Percentiles rank a stretch among this genome's conserved stretches.
Evolutionary conservation across 2,329 filamentous ascomycete genomes (phyloP).

Genomic region (Paraconiothyrium brasiliense): DNA sequence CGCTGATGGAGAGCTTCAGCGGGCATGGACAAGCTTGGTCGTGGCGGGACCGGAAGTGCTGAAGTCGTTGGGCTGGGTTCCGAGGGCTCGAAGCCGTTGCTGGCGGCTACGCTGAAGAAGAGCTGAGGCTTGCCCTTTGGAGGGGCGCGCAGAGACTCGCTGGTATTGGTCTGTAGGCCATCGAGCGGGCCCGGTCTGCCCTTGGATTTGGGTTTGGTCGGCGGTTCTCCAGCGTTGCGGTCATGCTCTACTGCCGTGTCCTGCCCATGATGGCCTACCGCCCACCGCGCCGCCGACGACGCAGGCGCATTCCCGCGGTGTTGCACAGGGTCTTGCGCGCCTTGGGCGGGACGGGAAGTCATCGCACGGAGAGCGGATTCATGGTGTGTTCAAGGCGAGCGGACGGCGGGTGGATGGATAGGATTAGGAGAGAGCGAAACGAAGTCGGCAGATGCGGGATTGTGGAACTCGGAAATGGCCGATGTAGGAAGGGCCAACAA

Average conservation of each 20-base stretch:
- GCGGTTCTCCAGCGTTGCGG: constrained; percentile 32
- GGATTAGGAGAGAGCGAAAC: constrained; percentile 12
- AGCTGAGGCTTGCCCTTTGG: constrained; percentile 47
- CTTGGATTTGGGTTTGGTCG: constrained; percentile 18
- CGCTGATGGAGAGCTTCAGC: constrained; percentile 35
- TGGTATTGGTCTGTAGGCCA: constrained; percentile 28
- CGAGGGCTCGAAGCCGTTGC: constrained; percentile 26
- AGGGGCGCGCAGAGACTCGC: constrained; percentile 34
- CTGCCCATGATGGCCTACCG: constrained; percentile 41
- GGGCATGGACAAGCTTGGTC: constrained; percentile 43
- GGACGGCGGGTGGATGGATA: constrained; percentile 28
- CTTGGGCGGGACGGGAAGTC: constrained; percentile 55
- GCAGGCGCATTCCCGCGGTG: constrained; percentile 41
- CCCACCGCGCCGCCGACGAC: constrained; percentile 37
- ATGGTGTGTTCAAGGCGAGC: constrained; percentile 43
- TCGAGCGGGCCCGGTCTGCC: constrained; percentile 25
- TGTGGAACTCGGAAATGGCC: neutral
- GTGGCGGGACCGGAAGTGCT: constrained; percentile 46
- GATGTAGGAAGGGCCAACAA: neutral
- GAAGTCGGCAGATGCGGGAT: constrained; percentile 11
- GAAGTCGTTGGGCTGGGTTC: constrained; percentile 32
- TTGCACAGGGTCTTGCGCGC: constrained; percentile 50
- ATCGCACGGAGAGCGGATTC: constrained; percentile 53
- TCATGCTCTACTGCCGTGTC: constrained; percentile 45
- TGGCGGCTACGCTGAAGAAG: constrained; percentile 42